These are phyloP conservation scores for Trichoderma sp. DNA, from an alignment of 2,329 filamentous ascomycete species.

Conservation along the genomic window DNA sequence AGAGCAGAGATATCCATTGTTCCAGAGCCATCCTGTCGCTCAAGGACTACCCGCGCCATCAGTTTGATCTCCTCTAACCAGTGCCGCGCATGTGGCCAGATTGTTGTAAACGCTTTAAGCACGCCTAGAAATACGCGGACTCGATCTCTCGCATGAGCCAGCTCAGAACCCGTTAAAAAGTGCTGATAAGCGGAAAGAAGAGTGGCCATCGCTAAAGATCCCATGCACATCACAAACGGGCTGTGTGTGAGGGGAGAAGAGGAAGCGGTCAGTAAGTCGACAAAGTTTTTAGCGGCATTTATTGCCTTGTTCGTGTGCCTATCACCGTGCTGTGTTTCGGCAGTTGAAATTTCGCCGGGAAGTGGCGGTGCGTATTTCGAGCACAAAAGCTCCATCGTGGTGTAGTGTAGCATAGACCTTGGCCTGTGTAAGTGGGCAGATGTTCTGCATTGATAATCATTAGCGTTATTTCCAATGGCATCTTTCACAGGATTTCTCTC, in stretches of 20 bases:
- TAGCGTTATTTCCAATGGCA: background rate
- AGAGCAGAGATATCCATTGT: background rate
- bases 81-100: slow-evolving; percentile 31
- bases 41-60: slow-evolving; percentile 30
- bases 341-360: slow-evolving; percentile 26
- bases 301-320: slow-evolving; percentile 31
- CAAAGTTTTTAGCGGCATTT: slow-evolving; percentile 25
- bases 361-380: slow-evolving; percentile 32
- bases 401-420: slow-evolving; percentile 31
- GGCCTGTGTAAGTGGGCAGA: slow-evolving; percentile 31
- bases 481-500: background rate
- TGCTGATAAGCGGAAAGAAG: slow-evolving; percentile 31
- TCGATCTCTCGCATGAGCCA: slow-evolving; percentile 25
- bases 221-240: slow-evolving; percentile 34
- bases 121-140: slow-evolving; percentile 32
- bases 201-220: slow-evolving; percentile 31
- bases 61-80: slow-evolving; percentile 30
- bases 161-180: slow-evolving; percentile 19
- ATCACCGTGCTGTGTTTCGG: slow-evolving; percentile 29
- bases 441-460: slow-evolving; percentile 17
- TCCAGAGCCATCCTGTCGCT: background rate
- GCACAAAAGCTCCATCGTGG: slow-evolving; percentile 33
- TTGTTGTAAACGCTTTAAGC: slow-evolving; percentile 27
- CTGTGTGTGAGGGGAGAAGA: slow-evolving; percentile 29
- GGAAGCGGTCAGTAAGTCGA: slow-evolving; percentile 31